phyloP scores from a whole-genome alignment of 139 green algal species.

The Chlorella vulgaris region DNA sequence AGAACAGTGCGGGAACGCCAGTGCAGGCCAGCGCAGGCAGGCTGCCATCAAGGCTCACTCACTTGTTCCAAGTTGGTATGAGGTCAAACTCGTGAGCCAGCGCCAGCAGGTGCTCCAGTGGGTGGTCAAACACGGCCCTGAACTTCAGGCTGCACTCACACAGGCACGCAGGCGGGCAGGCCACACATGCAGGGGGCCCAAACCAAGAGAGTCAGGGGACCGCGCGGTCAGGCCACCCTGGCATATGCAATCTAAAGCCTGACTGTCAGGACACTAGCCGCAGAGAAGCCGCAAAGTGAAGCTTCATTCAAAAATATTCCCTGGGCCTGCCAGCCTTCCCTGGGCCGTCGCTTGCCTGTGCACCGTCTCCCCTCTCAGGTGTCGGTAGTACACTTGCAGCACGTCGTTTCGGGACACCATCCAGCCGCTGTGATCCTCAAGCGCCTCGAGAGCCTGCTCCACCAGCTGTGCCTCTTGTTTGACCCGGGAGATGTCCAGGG shows the following conservation, averaged over 20 bases:
- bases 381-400: constrained; percentile 31
- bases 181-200: not conserved
- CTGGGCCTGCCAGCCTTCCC: no score
- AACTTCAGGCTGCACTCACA: constrained; percentile 44
- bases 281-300: no score
- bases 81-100: constrained; percentile 46
- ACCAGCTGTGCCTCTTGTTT: not conserved
- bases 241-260: not conserved
- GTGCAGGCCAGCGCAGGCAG: no score
- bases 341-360: no score
- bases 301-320: not conserved
- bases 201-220: not conserved
- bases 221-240: no score
- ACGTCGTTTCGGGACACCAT: constrained; percentile 31
- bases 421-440: constrained; percentile 31
- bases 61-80: constrained; percentile 44
- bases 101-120: constrained; percentile 36
- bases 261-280: no score
- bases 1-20: no score
- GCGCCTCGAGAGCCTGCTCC: not conserved
- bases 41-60: not conserved
- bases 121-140: constrained; percentile 3
- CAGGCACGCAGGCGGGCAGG: not conserved
- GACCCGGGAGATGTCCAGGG: not conserved
- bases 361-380: constrained; percentile 25